Evolutionary conservation across 306 rosid species (phyloP).

Genomic region (Prunus armeniaca): DNA sequence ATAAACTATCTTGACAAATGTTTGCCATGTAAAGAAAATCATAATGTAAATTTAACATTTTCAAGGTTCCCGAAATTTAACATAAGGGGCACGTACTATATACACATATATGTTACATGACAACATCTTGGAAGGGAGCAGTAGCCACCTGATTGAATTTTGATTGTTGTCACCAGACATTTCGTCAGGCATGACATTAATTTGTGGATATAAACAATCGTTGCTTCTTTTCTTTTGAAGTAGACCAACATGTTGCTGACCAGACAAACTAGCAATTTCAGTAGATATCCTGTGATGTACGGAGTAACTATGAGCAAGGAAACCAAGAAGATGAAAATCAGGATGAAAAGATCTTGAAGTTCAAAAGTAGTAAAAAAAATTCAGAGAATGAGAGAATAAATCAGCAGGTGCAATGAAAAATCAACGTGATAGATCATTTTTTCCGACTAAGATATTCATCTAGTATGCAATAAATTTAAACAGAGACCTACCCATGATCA

Average conservation of each 20-base stretch:
- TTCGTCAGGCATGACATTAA: constrained; percentile 42
- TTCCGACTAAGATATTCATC: too few relatives aligned
- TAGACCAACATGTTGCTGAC: constrained; percentile 55
- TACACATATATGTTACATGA: not conserved
- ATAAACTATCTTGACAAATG: constrained; percentile 8
- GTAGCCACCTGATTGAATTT: constrained; percentile 57
- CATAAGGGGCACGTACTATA: not conserved
- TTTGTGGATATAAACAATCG: constrained; percentile 50
- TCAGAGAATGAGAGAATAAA: not conserved
- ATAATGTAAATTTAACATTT: not conserved
- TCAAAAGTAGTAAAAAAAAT: not conserved
- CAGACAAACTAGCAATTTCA: constrained; percentile 53
- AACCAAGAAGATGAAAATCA: not conserved
- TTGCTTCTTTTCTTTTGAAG: constrained; percentile 66
- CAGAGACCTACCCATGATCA: too few relatives aligned
- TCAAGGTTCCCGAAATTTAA: not conserved
- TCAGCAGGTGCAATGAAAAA: not conserved
- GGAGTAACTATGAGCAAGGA: constrained; percentile 11
- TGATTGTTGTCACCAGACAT: constrained; percentile 47
- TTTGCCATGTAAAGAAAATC: constrained; percentile 8
- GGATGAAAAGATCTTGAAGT: not conserved
- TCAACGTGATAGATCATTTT: too few relatives aligned
- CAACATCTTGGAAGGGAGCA: constrained; percentile 16
- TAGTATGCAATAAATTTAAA: too few relatives aligned
- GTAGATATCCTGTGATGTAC: constrained; percentile 68